Evolutionary conservation across 352 stramenopile species (phyloP), one percentile per base, ranked within the genome.

Genomic region (Aphanomyces euteiches): DNA sequence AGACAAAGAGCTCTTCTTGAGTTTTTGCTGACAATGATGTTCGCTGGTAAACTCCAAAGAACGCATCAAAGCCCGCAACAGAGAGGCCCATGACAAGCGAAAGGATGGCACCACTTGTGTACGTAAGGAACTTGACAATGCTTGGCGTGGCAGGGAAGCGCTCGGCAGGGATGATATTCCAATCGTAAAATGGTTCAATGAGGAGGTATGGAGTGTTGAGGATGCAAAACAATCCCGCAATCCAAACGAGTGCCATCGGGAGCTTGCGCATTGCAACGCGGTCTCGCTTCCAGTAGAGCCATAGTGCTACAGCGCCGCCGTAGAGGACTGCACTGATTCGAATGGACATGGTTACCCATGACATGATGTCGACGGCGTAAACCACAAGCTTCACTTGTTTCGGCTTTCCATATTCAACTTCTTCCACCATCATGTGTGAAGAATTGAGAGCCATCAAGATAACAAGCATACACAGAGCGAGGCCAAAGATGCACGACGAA

Each of bases 151-250:
- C 7, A 38, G 60, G 7, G n/a, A 6, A 67, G 10, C n/a, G 21
- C 17, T 45, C 12, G 7, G 21, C 1, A 17, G 2, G 0, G 60
- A 67, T 50, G 12, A 57, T 5, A 3, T 19, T 34, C 10, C 19
- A 17, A 38, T 58, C 21, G 12, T 37, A 21, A 60, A 40, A 37
- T 17, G 19, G 47, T 17, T 67, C 38, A 13, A 58, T n/a, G 19
- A 67, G 10, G n/a, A 67, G 39, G 60, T 50, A 63, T 12, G 60
- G 60, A 8, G 56, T 15, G 28, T 67, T 67, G 43, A 67, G 47
- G 6, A 57, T 15, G 47, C 12, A 67, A 60, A 67, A 67, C 13
- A 67, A 10, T 13, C 39, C 28, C 17, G 56, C 43, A 37, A 67
- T 45, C 50, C 50, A 8, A 19, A 58, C 1, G 7, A 58, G 17